phyloP scores from a whole-genome alignment of 306 rosid species.

The Cucurbita moschata region DNA sequence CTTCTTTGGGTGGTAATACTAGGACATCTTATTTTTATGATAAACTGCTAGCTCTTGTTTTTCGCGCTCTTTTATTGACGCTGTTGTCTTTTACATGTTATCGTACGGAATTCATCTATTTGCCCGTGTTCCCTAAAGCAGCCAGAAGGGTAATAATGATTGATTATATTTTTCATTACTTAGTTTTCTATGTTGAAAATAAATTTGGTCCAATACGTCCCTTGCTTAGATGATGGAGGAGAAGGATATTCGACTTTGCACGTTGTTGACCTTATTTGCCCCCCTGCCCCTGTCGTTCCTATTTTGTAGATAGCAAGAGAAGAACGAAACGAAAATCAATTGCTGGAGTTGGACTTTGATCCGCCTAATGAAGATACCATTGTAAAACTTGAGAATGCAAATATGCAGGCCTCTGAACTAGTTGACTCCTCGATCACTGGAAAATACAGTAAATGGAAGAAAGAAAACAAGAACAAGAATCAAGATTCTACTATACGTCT shows the following conservation, averaged over 20 bases:
- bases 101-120: slow-evolving; percentile 19
- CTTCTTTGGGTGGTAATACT: slow-evolving; percentile 31
- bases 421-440: slow-evolving; percentile 69
- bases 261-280: neutral
- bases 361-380: slow-evolving; percentile 35
- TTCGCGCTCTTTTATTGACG: slow-evolving; percentile 3
- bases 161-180: neutral
- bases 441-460: slow-evolving; percentile 92
- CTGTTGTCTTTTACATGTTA: slow-evolving; percentile 27
- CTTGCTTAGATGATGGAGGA: slow-evolving; percentile 4
- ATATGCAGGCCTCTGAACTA: slow-evolving; percentile 64
- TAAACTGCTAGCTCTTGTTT: slow-evolving; percentile 7
- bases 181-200: neutral
- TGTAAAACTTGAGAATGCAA: slow-evolving; percentile 59
- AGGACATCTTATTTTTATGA: neutral
- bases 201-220: neutral
- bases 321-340: slow-evolving; percentile 42
- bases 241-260: neutral
- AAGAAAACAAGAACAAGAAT: slow-evolving; percentile 62
- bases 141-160: slow-evolving; percentile 67
- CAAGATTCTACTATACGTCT: slow-evolving; percentile 59
- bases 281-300: slow-evolving; percentile 1
- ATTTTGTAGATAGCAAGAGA: slow-evolving; percentile 55
- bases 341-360: slow-evolving; percentile 42
- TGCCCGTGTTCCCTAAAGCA: slow-evolving; percentile 17